Conservation (phyloP, 768 basidiomycete genomes). For the Guyanaporus albipodus region DNA sequence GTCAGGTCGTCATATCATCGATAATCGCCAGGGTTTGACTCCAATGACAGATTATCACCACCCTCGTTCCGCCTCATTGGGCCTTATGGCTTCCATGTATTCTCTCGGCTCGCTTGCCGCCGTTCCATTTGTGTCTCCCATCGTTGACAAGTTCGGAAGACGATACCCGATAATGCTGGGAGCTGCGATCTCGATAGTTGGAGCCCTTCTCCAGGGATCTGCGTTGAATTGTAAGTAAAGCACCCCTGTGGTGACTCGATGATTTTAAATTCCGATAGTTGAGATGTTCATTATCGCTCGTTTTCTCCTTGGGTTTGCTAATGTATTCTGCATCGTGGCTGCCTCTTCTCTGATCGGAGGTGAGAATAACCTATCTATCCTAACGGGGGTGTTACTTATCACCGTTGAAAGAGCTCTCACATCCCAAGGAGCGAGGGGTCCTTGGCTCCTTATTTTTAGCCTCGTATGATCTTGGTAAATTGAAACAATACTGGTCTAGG, state of each 20-base stretch:
- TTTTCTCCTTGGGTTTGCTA: constrained; percentile 16
- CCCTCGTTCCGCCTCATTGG: constrained; percentile 51
- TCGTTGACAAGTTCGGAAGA: constrained; percentile 9
- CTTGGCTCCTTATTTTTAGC: background rate
- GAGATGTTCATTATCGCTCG: constrained; percentile 12
- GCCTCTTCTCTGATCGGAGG: constrained; percentile 23
- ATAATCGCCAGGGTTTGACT: background rate
- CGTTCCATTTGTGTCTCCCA: constrained; percentile 36
- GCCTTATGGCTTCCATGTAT: constrained; percentile 57
- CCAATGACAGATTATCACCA: constrained; percentile 44
- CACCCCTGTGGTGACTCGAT: too few relatives aligned
- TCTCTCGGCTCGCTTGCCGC: constrained; percentile 53
- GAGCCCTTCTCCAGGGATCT: constrained; percentile 8
- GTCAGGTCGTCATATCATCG: constrained; percentile 33
- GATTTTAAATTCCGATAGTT: background rate
- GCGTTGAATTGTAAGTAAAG: constrained; percentile 10
- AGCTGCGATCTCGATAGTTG: constrained; percentile 1
- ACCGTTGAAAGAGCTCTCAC: constrained; percentile 10
- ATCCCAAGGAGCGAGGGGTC: constrained; percentile 17
- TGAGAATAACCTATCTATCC: too few relatives aligned
- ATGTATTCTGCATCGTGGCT: constrained; percentile 13
- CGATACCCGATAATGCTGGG: constrained; percentile 11
- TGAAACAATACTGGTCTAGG: background rate
- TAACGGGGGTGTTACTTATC: background rate
- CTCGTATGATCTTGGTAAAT: constrained; percentile 2